Base-by-base conservation (phyloP, 2,329 filamentous ascomycete genomes). In the Tolypocladium tropicale region DNA sequence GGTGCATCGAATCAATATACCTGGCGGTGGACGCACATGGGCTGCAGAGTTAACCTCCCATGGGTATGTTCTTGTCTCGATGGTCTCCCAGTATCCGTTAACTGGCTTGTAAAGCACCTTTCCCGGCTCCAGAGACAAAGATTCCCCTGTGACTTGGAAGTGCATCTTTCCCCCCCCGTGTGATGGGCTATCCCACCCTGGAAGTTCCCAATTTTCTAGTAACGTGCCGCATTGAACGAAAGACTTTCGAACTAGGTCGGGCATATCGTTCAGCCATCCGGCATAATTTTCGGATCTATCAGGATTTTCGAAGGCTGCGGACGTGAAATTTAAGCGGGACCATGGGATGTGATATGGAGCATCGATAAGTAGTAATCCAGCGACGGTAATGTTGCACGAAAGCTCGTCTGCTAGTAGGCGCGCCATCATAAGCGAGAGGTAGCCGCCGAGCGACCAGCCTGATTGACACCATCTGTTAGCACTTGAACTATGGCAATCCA, bases 381-480 rank as follows among this genome's bases (percentile, higher is more conserved):
- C 37, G 10, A 43, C 16, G 12, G 23, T 25, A 14, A 43, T 25
- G 6, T 23, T n/a, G 36, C 16, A 52, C 1, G 49, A 52, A 3
- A 25, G n/a, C n/a, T 30, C 10, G 6, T 23, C 25, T 18, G 52
- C 34, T 6, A 39, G 41, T 2, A 56, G n/a, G 6, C 37, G 55
- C 18, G 52, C 16, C 32, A 56, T 54, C 16, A 21, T 33, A 2
- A 51, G 32, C 2, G 55, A 18, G 6, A 56, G 25, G 23, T 41
- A 50, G 21, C 55, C 55, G 10, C 55, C 55, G 10, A 56, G 48
- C 2, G 55, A 56, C 55, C 55, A 56, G 4, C 52, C 55, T 53
- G 4, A 25, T 16, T 43, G 41, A 11, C 39, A 3, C 11, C 11
- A 14, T 7, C 6, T 1, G 37, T 21, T 7, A 14, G 39, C 39